Evolutionary conservation across 2,329 filamentous ascomycete genomes (phyloP), one percentile per base, ranked within the genome.

Genomic region (Cladophialophora yegresii): DNA sequence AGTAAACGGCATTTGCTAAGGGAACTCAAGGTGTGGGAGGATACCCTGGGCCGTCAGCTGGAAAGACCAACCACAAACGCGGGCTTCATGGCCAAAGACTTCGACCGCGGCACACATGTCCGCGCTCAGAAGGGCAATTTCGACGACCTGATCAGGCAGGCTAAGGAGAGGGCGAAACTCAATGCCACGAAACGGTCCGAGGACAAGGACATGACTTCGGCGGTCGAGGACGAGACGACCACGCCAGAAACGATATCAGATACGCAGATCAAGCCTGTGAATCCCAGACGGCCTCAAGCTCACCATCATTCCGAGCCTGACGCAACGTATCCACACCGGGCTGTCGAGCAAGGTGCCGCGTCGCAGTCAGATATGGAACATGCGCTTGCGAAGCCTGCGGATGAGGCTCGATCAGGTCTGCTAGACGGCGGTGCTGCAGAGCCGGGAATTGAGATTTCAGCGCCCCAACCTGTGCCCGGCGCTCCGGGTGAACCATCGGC

Each of bases 21-120:
- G 13, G 93, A 98, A 65, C 76, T 99, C 12, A 89, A 93, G 23
- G 77, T 85, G 1, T 98, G 95, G 93, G 95, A 99, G 76, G 84
- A 87, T 51, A 93, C 90, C 0, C 87, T 96, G 68, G 91, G 91
- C 8, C 84, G 85, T n/a, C 66, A 68, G 36, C 33, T 49, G 20
- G 64, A 68, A 28, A 33, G 51, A 20, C 51, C 51, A 16, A 13
- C 58, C 9, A 26, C 61, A 12, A 61, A 53, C n/a, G 43, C 67
- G 66, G 78, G 75, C 79, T 78, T 98, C 63, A 93, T 90, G 80
- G 88, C 89, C 70, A 98, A 96, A 74, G 90, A 95, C 65, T 98
- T 98, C 73, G 91, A 96, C 74, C 87, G 87, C 2, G 82, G 83
- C 1, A 88, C 86, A 0, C 96, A 93, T 88, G 87, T 88, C 26